Percentiles rank a stretch among this genome's conserved stretches.
These are phyloP conservation scores for Candida pseudofarinosa DNA, from an alignment of 805 yeast genomes.

Conservation along the genomic window DNA sequence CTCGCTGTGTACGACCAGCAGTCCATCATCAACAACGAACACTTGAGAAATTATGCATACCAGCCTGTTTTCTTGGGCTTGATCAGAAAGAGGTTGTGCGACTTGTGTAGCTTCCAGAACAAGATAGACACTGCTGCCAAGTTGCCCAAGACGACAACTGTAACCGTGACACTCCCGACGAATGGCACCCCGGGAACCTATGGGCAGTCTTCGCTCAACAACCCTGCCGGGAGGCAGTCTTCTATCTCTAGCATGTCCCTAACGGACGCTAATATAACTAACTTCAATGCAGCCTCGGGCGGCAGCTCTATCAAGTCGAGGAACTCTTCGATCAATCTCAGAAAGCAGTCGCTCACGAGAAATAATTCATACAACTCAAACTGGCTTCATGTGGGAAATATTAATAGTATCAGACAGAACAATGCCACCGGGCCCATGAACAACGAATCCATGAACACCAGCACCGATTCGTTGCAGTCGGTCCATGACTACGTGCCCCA, in stretches of 20 bases:
- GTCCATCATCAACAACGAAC: slow-evolving; percentile 27
- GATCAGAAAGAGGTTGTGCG: slow-evolving; percentile 38
- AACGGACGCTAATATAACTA: slow-evolving; percentile 35
- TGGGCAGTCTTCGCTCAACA: slow-evolving; percentile 4
- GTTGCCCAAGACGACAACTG: slow-evolving; percentile 24
- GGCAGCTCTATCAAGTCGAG: slow-evolving; percentile 26
- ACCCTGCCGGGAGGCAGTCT: slow-evolving; percentile 26
- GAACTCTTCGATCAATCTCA: slow-evolving; percentile 32
- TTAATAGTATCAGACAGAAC: slow-evolving; percentile 28
- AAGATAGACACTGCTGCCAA: slow-evolving; percentile 5
- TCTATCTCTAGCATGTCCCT: slow-evolving; percentile 39
- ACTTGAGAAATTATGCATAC: slow-evolving; percentile 24
- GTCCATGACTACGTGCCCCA: slow-evolving; percentile 44
- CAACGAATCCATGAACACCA: slow-evolving; percentile 20
- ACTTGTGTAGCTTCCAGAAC: slow-evolving; percentile 29
- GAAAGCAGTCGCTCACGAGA: slow-evolving; percentile 42
- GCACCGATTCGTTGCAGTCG: slow-evolving; percentile 41
- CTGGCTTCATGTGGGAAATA: slow-evolving; percentile 44
- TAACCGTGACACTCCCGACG: slow-evolving; percentile 12
- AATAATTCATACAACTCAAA: slow-evolving; percentile 35
- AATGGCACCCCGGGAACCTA: slow-evolving; percentile 4
- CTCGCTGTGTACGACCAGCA: slow-evolving; percentile 30
- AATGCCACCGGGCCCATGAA: slow-evolving; percentile 3
- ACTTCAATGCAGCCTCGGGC: slow-evolving; percentile 18
- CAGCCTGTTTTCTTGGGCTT: slow-evolving; percentile 40